phyloP scores from a whole-genome alignment of 2,329 filamentous ascomycete genomes.

The Epicoccum sorghinum region DNA sequence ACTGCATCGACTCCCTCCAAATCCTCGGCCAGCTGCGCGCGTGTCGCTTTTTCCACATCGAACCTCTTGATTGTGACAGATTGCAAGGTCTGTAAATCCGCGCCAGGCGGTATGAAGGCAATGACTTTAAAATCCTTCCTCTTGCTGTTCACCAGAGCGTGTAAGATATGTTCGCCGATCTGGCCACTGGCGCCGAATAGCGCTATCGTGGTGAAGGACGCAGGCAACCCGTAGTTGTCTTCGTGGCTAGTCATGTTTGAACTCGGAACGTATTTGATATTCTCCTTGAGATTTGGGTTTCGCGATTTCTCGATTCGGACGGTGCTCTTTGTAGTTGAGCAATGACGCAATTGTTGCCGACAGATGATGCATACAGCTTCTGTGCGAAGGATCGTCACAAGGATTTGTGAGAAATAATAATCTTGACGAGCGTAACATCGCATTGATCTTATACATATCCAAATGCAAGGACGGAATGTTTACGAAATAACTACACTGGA shows the following conservation, averaged over 20 bases:
- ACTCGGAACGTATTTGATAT: background rate
- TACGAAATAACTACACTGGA: no score
- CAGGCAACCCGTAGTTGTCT: background rate
- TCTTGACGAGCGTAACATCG: no score
- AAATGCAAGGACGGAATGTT: no score
- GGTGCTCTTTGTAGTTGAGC: no score
- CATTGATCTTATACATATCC: no score
- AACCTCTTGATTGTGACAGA: background rate
- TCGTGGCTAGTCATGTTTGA: background rate
- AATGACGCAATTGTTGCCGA: conserved; percentile 1
- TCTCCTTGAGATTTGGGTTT: background rate
- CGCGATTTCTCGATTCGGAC: no score
- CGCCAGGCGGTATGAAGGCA: background rate
- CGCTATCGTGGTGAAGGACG: background rate
- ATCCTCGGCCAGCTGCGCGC: conserved; percentile 4
- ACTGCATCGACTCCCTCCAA: conserved; percentile 30
- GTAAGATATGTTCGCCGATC: conserved; percentile 19
- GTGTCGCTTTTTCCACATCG: background rate
- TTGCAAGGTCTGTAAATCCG: background rate
- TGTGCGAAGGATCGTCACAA: background rate
- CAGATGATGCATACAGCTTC: background rate
- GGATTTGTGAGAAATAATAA: background rate
- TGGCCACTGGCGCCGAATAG: conserved; percentile 24
- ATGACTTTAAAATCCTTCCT: conserved; percentile 20
- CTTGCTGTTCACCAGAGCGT: conserved; percentile 2